These are phyloP conservation scores for Fomitopsis schrenkii DNA, from an alignment of 1,284 basidiomycete genomes.

Conservation along the genomic window DNA sequence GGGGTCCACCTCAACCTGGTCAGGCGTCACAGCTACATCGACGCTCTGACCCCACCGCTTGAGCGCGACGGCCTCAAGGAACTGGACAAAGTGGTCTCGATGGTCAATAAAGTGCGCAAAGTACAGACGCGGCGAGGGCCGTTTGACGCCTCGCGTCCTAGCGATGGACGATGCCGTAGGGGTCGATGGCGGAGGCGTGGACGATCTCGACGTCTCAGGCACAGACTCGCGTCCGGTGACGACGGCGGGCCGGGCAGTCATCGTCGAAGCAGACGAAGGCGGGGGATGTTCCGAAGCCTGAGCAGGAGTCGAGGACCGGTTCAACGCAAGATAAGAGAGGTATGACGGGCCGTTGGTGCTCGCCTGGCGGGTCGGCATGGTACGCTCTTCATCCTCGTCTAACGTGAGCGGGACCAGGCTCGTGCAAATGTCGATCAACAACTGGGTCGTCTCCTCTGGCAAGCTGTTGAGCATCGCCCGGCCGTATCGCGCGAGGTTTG, in stretches of 20 bases:
- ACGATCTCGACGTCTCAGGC: slow-evolving; percentile 27
- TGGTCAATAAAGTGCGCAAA: slow-evolving; percentile 96
- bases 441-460: slow-evolving; percentile 84
- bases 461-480: slow-evolving; percentile 78
- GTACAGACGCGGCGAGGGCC: slow-evolving; percentile 82
- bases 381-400: slow-evolving; percentile 37
- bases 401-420: slow-evolving; percentile 50
- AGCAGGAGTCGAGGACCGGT: slow-evolving; percentile 39
- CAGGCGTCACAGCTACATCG: slow-evolving; percentile 26
- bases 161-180: slow-evolving; percentile 18
- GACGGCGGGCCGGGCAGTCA: slow-evolving; percentile 37
- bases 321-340: slow-evolving; percentile 75
- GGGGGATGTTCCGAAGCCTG: slow-evolving; percentile 34
- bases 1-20: slow-evolving; percentile 21
- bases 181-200: slow-evolving; percentile 26
- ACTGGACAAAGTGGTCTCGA: slow-evolving; percentile 77
- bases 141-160: slow-evolving; percentile 36
- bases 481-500: slow-evolving; percentile 81
- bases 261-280: slow-evolving; percentile 43
- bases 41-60: slow-evolving; percentile 81
- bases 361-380: slow-evolving; percentile 21
- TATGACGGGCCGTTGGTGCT: slow-evolving; percentile 54
- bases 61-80: slow-evolving; percentile 85
- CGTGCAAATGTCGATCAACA: slow-evolving; percentile 91
- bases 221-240: slow-evolving; percentile 33